Percentiles rank a stretch among this genome's conserved stretches.
These are phyloP conservation scores for Picochlorum sp. DNA, from an alignment of 139 green algal genomes.

Conservation along the genomic window DNA sequence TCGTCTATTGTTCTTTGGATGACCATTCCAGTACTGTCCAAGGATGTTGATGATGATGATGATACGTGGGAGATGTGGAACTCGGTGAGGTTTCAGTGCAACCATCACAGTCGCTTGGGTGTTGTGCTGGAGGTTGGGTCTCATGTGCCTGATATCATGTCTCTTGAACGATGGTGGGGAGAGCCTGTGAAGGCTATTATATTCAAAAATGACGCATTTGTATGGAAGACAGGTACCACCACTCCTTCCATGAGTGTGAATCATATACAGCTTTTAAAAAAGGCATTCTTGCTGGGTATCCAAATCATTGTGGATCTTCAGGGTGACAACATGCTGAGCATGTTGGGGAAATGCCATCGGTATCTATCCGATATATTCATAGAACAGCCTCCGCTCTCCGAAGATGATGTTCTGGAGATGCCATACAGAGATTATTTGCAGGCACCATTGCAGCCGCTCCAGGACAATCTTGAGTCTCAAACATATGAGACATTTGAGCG, in stretches of 20 bases:
- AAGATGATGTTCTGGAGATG: conserved; percentile 55
- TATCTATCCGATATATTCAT: conserved; percentile 91
- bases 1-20: conserved; percentile 80
- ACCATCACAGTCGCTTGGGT: conserved; percentile 62
- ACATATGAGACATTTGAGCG: conserved; percentile 98
- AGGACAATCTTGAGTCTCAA: conserved; percentile 91
- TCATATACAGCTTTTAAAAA: conserved; percentile 68
- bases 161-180: conserved; percentile 63
- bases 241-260: conserved; percentile 72
- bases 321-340: conserved; percentile 12
- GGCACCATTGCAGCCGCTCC: conserved; percentile 79
- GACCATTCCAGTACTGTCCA: conserved; percentile 39
- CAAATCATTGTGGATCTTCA: conserved; percentile 13
- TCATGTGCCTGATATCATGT: conserved; percentile 22
- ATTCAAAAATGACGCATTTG: conserved; percentile 68
- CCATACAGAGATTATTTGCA: conserved; percentile 90
- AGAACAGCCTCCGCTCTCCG: conserved; percentile 28
- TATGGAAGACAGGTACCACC: conserved; percentile 42
- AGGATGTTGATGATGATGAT: neutral
- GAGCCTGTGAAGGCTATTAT: conserved; percentile 83
- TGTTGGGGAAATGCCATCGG: conserved; percentile 78
- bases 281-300: conserved; percentile 7
- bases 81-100: conserved; percentile 55
- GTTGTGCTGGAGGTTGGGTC: conserved; percentile 54
- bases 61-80: conserved; percentile 73